Conservation (phyloP, 2,329 filamentous ascomycete genomes). For the Xylaria sp. region DNA sequence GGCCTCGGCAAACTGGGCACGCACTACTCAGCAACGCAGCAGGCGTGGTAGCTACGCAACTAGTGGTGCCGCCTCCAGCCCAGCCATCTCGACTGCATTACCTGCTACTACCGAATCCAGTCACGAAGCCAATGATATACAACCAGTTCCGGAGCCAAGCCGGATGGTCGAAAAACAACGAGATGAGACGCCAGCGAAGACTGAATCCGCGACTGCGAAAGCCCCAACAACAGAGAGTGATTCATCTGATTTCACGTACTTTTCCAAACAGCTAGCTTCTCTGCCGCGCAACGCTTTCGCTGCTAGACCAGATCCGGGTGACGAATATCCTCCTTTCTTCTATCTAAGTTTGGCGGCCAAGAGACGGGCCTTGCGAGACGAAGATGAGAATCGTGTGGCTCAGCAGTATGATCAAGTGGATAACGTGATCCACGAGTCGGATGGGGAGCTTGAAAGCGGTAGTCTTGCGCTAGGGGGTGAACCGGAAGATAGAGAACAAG, state of each 20-base stretch:
- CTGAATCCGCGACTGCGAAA: conserved; percentile 21
- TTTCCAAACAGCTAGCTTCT: conserved; percentile 43
- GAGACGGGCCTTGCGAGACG: conserved; percentile 79
- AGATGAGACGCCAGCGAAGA: conserved; percentile 33
- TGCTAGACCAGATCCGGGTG: conserved; percentile 37
- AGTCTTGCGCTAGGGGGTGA: conserved; percentile 93
- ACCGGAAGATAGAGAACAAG: conserved; percentile 79
- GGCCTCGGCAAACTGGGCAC: conserved; percentile 92
- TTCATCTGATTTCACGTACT: conserved; percentile 40
- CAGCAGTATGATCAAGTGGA: conserved; percentile 62
- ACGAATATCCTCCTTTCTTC: conserved; percentile 77
- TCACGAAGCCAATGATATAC: conserved; percentile 55
- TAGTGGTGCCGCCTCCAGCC: conserved; percentile 83
- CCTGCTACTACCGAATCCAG: conserved; percentile 63
- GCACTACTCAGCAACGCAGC: conserved; percentile 72
- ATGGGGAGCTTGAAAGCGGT: conserved; percentile 81
- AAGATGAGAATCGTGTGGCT: conserved; percentile 66
- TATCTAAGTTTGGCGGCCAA: conserved; percentile 85
- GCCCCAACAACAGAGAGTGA: conserved; percentile 32
- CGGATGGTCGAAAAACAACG: conserved; percentile 47
- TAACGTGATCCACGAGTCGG: conserved; percentile 58
- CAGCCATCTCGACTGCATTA: conserved; percentile 72
- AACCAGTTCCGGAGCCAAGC: conserved; percentile 48
- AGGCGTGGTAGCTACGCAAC: conserved; percentile 82
- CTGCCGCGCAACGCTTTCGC: conserved; percentile 54